phyloP scores from a whole-genome alignment of 305 asterid genomes.

The Andrographis paniculata region DNA sequence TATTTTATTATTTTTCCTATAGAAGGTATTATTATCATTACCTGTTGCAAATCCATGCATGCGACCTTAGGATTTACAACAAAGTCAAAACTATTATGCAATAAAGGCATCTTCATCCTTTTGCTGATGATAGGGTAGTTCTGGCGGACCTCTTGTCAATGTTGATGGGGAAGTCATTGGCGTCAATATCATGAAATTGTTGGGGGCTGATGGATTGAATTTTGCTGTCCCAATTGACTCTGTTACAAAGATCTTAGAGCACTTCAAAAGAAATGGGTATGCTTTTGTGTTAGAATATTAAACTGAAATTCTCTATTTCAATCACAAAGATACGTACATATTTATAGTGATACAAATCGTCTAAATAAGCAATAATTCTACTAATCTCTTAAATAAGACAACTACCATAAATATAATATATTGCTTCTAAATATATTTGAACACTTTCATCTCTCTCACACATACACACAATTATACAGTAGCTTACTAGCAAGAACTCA shows the following conservation, averaged over 20 bases:
- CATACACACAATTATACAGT: too few relatives aligned
- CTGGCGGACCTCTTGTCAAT: conserved; percentile 92
- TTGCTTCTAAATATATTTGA: too few relatives aligned
- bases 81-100: conserved; percentile 9
- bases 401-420: too few relatives aligned
- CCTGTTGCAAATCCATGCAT: neutral
- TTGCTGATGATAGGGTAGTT: conserved; percentile 57
- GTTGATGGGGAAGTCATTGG: conserved; percentile 83
- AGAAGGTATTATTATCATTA: neutral
- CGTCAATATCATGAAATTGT: conserved; percentile 64
- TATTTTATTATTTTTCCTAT: neutral
- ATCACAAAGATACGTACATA: too few relatives aligned
- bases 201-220: conserved; percentile 76
- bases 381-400: too few relatives aligned
- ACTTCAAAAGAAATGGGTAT: conserved; percentile 71
- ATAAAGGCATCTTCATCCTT: conserved; percentile 7
- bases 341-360: too few relatives aligned
- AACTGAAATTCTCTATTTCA: neutral
- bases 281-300: neutral
- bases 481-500: too few relatives aligned
- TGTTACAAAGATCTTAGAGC: conserved; percentile 57
- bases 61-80: conserved; percentile 2
- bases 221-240: conserved; percentile 83
- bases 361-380: too few relatives aligned
- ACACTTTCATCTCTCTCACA: too few relatives aligned